Percentiles rank a stretch among this genome's conserved stretches.
Evolutionary conservation across 2,329 filamentous ascomycete genomes (phyloP).

Genomic region (Saccharata proteae): DNA sequence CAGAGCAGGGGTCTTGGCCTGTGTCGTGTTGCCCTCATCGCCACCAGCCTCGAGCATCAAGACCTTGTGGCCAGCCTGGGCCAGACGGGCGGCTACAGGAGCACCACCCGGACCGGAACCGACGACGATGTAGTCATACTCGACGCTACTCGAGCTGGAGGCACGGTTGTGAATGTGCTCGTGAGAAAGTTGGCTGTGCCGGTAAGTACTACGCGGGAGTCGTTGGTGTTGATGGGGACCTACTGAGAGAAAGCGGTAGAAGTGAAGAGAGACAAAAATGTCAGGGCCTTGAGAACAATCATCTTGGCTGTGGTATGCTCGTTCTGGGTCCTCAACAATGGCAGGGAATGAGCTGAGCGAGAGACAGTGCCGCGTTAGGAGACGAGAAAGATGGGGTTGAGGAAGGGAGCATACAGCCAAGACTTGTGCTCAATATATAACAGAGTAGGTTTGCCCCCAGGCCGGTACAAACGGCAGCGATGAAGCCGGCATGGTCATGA

Average conservation of each 20-base stretch:
- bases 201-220: too few relatives aligned
- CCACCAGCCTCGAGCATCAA: constrained; percentile 51
- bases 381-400: not conserved
- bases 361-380: not conserved
- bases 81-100: constrained; percentile 46
- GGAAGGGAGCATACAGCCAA: not conserved
- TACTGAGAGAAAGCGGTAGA: constrained; percentile 8
- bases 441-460: not conserved
- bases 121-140: constrained; percentile 52
- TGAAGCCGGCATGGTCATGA: not conserved
- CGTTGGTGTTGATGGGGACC: too few relatives aligned
- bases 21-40: constrained; percentile 37
- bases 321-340: not conserved
- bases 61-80: constrained; percentile 46
- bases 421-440: not conserved
- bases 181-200: too few relatives aligned
- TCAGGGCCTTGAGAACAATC: constrained; percentile 10
- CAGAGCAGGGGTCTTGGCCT: constrained; percentile 43
- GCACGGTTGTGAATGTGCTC: too few relatives aligned
- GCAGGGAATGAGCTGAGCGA: not conserved
- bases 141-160: constrained; percentile 4
- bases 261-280: constrained; percentile 9
- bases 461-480: not conserved
- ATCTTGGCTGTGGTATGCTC: too few relatives aligned
- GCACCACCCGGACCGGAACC: constrained; percentile 49